Evolutionary conservation across 768 basidiomycete species (phyloP), one percentile per base, ranked within the genome.

Genomic region (Russula foetens): DNA sequence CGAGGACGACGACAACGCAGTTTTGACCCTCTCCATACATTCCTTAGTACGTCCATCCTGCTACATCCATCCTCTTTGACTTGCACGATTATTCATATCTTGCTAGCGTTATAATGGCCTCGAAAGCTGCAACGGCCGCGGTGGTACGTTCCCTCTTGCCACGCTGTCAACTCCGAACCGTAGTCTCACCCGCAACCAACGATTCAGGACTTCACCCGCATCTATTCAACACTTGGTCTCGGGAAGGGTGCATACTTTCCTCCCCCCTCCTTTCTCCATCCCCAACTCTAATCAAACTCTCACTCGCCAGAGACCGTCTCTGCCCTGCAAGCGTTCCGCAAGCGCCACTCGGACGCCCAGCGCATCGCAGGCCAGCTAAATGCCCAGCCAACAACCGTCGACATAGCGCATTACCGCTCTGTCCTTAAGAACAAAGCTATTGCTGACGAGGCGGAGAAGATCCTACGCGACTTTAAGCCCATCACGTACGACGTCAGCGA

Each of bases 241-340:
- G 90, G 90, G 72, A 91, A 90, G 79, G 90, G 91, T 90, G 54
- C 28, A 12, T 43, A 23, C 33, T 8, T 14, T 2, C 61, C 33
- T 58, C 24, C 21, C 45, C 8, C 43, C 39, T 12, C 17, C 4
- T 60, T 38, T 58, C 24, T n/a, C 45, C 14, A 29, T 29, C 14
- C n/a, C n/a, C n/a, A n/a, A n/a, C n/a, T n/a, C n/a, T n/a, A n/a
- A n/a, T n/a, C n/a, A n/a, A n/a, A n/a, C n/a, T n/a, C n/a, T n/a
- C 23, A 11, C 19, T 24, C 48, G 9, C 2, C 74, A 93, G 92
- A 98, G 79, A 95, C 96, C 68, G 81, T 97, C 70, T 79, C 91
- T 57, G 76, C 92, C 55, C 82, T 99, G 53, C 90, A 92, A 73
- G 88, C 90, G 43, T 98, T 99, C 86, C 90, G 97, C 76, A 97